Base-by-base conservation (phyloP, 805 yeast species). In the Lachancea fermentati region DNA sequence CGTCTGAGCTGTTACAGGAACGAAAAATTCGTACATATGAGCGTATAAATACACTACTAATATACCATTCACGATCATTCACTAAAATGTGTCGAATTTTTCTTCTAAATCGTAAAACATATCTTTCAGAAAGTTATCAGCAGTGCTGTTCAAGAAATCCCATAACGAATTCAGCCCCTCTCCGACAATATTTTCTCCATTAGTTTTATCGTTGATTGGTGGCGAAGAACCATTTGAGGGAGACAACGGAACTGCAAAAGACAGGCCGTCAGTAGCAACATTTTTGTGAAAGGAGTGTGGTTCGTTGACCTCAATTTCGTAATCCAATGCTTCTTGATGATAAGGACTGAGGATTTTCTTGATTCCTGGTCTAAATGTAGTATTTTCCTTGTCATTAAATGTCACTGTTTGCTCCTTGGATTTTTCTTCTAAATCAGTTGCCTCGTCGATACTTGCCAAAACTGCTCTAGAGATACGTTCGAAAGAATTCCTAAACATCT, bases 111-210 rank as follows among this genome's bases (percentile, higher is more conserved):
- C 63, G 36, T 45, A 46, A 34, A 55, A 58, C 13, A 60, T 50
- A 33, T 55, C 60, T 22, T 60, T 46, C 13, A 60, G 37, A 39
- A 52, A 58, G 19, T 43, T 47, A 32, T 60, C 65, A 12, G 63
- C 63, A 0, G 63, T 58, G 25, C 47, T 45, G 26, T 58, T 57
- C 28, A 61, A 41, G 36, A 60, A 60, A 37, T 59, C 63, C 65
- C 65, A 59, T 5, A 60, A 22, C 17, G 19, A 15, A 14, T 30
- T 13, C 5, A 11, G 12, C 8, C 24, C 32, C 7, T 5, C 16
- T 6, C 15, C 37, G 17, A 18, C 26, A 37, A 16, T 16, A n/a
- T 17, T 13, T 18, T 32, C 8, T 12, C 13, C 17, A n/a, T n/a
- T n/a, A 24, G 19, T 28, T n/a, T 28, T 19, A n/a, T 28, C 29